These are phyloP conservation scores for Prasinococcaceae sp. DNA, from an alignment of 139 green algal genomes.

Conservation along the genomic window DNA sequence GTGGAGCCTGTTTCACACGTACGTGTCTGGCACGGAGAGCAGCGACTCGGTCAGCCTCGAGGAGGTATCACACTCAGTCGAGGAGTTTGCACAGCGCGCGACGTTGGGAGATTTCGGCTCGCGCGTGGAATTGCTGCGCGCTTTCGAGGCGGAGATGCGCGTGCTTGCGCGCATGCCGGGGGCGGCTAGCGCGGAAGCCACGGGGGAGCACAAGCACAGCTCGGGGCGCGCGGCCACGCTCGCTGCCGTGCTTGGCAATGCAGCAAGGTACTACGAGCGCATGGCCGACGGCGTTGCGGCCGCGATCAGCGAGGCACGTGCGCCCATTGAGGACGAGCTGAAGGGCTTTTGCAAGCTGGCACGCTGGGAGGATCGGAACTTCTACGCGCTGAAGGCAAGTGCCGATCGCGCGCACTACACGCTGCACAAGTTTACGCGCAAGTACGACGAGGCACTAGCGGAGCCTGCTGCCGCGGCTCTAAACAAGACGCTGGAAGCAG, in stretches of 20 bases:
- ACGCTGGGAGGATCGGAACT: conserved; percentile 94
- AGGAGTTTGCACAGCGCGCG: conserved; percentile 79
- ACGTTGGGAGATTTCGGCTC: conserved; percentile 69
- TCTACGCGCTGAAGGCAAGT: conserved; percentile 61
- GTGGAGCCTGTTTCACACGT: no score
- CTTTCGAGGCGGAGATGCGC: conserved; percentile 40
- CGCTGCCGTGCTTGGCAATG: background rate
- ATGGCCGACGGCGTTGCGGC: background rate
- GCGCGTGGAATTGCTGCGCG: conserved; percentile 58
- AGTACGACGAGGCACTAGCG: conserved; percentile 11
- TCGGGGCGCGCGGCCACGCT: no score
- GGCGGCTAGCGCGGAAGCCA: no score
- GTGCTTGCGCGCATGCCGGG: conserved; percentile 9
- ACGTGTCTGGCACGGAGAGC: no score
- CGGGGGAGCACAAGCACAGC: no score
- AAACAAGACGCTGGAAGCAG: no score
- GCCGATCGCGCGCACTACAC: conserved; percentile 72
- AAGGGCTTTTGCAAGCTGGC: conserved; percentile 79
- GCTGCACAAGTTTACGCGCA: conserved; percentile 52
- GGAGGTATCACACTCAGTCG: no score
- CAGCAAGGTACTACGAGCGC: background rate
- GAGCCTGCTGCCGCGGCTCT: background rate
- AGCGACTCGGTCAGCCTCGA: no score
- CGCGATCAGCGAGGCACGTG: conserved; percentile 28
- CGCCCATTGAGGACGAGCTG: conserved; percentile 66